Conservation (phyloP, 495 filamentous ascomycete species). For the Melanomma pulvis-pyrius region DNA sequence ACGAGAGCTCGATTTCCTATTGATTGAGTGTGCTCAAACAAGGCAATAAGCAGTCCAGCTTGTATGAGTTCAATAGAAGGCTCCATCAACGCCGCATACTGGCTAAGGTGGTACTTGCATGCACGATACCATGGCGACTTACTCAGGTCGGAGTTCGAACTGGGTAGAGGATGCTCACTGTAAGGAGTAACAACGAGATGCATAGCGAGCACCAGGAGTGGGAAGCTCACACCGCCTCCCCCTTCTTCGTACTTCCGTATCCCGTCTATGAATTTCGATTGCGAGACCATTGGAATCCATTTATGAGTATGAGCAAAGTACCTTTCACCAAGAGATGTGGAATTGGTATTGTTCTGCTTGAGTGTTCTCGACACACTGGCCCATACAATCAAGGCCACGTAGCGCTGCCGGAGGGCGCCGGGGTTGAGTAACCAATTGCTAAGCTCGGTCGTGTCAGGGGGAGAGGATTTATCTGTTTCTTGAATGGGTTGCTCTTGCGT, state of each 20-base stretch:
- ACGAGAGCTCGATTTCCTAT: slow-evolving; percentile 3
- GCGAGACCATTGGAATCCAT: slow-evolving; percentile 18
- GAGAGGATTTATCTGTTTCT: background rate
- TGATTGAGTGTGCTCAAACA: slow-evolving; percentile 21
- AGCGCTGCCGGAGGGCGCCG: background rate
- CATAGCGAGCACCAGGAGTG: slow-evolving; percentile 8
- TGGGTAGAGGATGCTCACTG: slow-evolving; percentile 7
- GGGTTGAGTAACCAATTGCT: background rate
- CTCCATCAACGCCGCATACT: slow-evolving; percentile 8
- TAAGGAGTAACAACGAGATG: slow-evolving; percentile 9
- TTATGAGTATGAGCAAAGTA: slow-evolving; percentile 10
- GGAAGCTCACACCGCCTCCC: background rate
- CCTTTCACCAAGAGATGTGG: background rate
- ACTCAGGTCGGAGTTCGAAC: background rate
- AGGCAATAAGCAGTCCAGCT: slow-evolving; percentile 21
- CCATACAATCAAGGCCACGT: background rate
- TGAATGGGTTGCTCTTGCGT: no score
- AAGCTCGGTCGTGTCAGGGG: background rate
- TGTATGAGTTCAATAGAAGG: slow-evolving; percentile 12
- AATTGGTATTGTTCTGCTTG: background rate
- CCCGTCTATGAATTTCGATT: background rate
- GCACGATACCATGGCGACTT: slow-evolving; percentile 17
- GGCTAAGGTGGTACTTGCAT: slow-evolving; percentile 20
- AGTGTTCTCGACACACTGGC: background rate
- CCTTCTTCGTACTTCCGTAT: background rate